Base-by-base conservation (phyloP, 805 yeast species). In the Kuraishia molischiana region DNA sequence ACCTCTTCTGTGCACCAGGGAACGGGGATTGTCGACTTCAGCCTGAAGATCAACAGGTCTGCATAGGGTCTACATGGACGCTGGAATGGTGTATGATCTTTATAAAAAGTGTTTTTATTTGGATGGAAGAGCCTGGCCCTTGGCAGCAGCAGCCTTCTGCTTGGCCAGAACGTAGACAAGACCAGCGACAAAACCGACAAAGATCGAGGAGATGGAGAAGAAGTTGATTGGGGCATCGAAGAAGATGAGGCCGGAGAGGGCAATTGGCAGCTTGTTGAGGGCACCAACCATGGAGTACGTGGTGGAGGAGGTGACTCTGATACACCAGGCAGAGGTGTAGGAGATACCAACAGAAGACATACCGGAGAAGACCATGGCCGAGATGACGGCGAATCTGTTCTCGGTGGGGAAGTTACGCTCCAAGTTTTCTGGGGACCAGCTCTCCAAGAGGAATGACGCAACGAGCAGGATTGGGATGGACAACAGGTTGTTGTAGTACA, bases 231-330 rank as follows among this genome's bases (percentile, higher is more conserved):
- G 89, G 41, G 95, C 94, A 54, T 86, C 95, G 55, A 92, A 92
- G 75, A 92, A 90, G 49, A 92, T 56, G 61, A 92, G 75, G 31
- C 99, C 99, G 29, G 95, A 80, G 42, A 92, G 72, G 13, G 98
- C 98, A 55, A 92, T 86, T 57, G 98, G 98, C 53, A 92, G 78
- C 68, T 92, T 92, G 77, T 92, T 92, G 62, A 92, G 76, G 39
- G 98, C 98, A 62, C 98, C 98, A 42, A 92, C 97, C 98, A 92
- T 92, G 38, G 96, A 86, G 69, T 92, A 92, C 39, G 98, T 92
- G 39, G 98, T 92, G 20, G 97, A 89, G 18, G 97, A 86, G 32
- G 98, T 92, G 46, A 92, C 97, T 69, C 98, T 85, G 48, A 92
- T 95, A 76, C 98, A 92, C 98, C 98, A 92, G 44, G 97, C 98